Percentiles rank a stretch among this genome's conserved stretches.
These are phyloP conservation scores for Gomphus sp. DNA, from an alignment of 1,284 basidiomycete species.

Conservation along the genomic window DNA sequence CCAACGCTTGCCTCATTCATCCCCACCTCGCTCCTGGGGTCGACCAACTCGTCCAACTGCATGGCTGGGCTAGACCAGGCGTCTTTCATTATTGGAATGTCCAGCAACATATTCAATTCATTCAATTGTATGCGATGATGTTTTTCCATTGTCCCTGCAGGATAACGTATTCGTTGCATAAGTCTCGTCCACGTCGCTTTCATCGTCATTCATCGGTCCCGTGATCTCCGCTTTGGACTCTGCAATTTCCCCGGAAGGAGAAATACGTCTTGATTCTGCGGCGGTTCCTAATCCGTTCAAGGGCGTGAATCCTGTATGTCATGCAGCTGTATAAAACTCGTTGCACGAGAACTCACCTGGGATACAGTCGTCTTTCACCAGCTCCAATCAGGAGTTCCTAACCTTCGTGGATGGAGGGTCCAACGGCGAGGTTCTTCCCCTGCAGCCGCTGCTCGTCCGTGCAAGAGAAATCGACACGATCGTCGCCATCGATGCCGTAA, in stretches of 20 bases:
- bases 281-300: constrained; percentile 35
- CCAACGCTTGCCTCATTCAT: constrained; percentile 23
- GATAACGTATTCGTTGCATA: neutral
- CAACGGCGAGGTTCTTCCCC: constrained; percentile 36
- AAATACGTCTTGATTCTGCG: constrained; percentile 22
- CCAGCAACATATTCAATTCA: constrained; percentile 33
- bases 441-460: constrained; percentile 45
- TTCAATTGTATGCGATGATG: constrained; percentile 17
- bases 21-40: constrained; percentile 34
- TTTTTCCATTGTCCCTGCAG: neutral
- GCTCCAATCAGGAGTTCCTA: constrained; percentile 16
- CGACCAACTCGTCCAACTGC: constrained; percentile 24
- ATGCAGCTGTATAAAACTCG: too few species aligned
- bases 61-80: constrained; percentile 41
- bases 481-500: constrained; percentile 41
- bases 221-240: constrained; percentile 19
- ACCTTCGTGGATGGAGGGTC: constrained; percentile 33
- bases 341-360: neutral
- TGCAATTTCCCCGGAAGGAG: constrained; percentile 17
- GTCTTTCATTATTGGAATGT: constrained; percentile 29
- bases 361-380: neutral
- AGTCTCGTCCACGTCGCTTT: constrained; percentile 14
- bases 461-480: constrained; percentile 42
- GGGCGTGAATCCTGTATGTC: constrained; percentile 22
- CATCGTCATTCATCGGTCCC: constrained; percentile 16